Evolutionary conservation across 352 stramenopile genomes (phyloP).

Genomic region (Thalassiosira allenii): DNA sequence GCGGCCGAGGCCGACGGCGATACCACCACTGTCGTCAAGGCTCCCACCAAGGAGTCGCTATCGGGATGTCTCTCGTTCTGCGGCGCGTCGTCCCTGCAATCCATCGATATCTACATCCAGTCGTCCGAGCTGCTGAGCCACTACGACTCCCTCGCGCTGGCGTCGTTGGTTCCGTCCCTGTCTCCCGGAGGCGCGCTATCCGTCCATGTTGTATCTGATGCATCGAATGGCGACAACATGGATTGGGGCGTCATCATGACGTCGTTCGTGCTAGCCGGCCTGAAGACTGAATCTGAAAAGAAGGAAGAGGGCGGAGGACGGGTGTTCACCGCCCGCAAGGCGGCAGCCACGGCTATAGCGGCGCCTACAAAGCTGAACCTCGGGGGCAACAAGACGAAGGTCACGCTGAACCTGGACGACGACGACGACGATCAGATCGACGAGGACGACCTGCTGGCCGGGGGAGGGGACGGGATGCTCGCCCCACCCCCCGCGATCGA

Average conservation of each 20-base stretch:
- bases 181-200: constrained; percentile 45
- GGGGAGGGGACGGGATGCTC: constrained; percentile 47
- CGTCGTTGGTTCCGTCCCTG: constrained; percentile 60
- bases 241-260: constrained; percentile 68
- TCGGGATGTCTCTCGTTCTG: constrained; percentile 19
- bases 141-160: constrained; percentile 73
- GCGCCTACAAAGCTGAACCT: constrained; percentile 46
- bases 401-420: constrained; percentile 58
- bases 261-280: constrained; percentile 54
- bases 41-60: constrained; percentile 43
- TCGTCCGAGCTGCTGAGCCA: constrained; percentile 42
- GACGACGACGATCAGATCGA: constrained; percentile 77
- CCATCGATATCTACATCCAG: constrained; percentile 38
- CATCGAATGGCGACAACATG: constrained; percentile 15
- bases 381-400: constrained; percentile 22
- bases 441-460: constrained; percentile 64
- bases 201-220: constrained; percentile 45
- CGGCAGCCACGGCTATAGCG: not conserved
- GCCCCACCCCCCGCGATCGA: constrained; percentile 61
- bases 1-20: not conserved
- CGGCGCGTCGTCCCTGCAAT: constrained; percentile 5
- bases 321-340: constrained; percentile 62
- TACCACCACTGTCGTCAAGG: constrained; percentile 11
- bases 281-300: constrained; percentile 62
- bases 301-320: constrained; percentile 45